Evolutionary conservation across 1,284 basidiomycete genomes (phyloP).

Genomic region (Cryptococcus sp.): DNA sequence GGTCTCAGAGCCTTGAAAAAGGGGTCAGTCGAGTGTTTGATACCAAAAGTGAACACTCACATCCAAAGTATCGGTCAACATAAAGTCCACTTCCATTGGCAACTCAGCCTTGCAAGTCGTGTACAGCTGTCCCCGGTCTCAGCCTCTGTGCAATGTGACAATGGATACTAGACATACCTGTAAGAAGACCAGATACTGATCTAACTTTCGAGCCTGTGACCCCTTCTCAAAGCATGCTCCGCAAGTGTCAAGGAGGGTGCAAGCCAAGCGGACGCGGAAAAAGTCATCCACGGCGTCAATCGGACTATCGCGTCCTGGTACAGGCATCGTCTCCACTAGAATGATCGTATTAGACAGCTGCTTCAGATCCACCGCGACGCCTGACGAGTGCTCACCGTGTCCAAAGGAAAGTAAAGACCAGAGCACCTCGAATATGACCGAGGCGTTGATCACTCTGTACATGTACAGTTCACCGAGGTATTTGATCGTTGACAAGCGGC

Average conservation of each 20-base stretch:
- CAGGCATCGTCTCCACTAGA: slow-evolving; percentile 75
- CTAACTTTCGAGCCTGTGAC: slow-evolving; percentile 83
- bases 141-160: not conserved
- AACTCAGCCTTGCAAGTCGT: slow-evolving; percentile 79
- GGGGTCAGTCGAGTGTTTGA: not conserved
- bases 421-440: slow-evolving; percentile 87
- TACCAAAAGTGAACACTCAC: slow-evolving; percentile 52
- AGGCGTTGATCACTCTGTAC: slow-evolving; percentile 86
- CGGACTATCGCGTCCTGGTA: slow-evolving; percentile 72
- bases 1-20: slow-evolving; percentile 70
- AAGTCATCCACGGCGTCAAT: slow-evolving; percentile 94
- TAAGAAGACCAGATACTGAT: slow-evolving; percentile 89
- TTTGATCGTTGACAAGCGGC: slow-evolving; percentile 84
- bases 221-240: slow-evolving; percentile 98
- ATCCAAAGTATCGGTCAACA: slow-evolving; percentile 91
- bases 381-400: slow-evolving; percentile 75
- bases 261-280: slow-evolving; percentile 89
- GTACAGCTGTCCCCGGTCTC: slow-evolving; percentile 65
- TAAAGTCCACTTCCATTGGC: slow-evolving; percentile 97
- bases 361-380: not conserved
- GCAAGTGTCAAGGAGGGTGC: slow-evolving; percentile 89
- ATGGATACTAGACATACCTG: slow-evolving; percentile 62
- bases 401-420: slow-evolving; percentile 97
- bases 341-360: not conserved
- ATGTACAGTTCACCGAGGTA: slow-evolving; percentile 97